phyloP scores from a whole-genome alignment of 257 asterid species.

The Gentiana macrophylla region DNA sequence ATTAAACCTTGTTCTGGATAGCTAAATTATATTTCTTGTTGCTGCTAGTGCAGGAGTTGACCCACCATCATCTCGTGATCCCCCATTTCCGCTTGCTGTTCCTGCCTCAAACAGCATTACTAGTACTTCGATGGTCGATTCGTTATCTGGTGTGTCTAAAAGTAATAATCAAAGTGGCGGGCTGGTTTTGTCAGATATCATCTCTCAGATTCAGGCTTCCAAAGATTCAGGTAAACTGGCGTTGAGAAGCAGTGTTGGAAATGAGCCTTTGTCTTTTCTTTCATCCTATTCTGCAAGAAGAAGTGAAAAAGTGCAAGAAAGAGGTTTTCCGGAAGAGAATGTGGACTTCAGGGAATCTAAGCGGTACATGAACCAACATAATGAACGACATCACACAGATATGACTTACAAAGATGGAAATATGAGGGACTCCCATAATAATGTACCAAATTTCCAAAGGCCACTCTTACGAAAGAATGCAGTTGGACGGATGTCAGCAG shows the following conservation, averaged over 20 bases:
- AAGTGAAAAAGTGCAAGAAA: slow-evolving; percentile 64
- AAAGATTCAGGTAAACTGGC: slow-evolving; percentile 71
- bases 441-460: slow-evolving; percentile 88
- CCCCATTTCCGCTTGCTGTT: slow-evolving; percentile 94
- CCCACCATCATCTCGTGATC: slow-evolving; percentile 99
- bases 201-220: slow-evolving; percentile 90
- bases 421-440: slow-evolving; percentile 55
- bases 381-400: slow-evolving; percentile 58
- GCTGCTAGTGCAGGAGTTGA: slow-evolving; percentile 99
- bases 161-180: slow-evolving; percentile 79
- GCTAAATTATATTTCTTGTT: slow-evolving; percentile 42
- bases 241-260: slow-evolving; percentile 45
- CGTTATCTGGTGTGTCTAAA: slow-evolving; percentile 50
- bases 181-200: slow-evolving; percentile 78
- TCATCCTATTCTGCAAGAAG: slow-evolving; percentile 69
- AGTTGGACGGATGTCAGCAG: slow-evolving; percentile 74
- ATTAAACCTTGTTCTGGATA: slow-evolving; percentile 24
- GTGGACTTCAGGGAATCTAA: slow-evolving; percentile 64
- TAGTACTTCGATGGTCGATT: slow-evolving; percentile 43
- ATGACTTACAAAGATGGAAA: slow-evolving; percentile 56
- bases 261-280: slow-evolving; percentile 41
- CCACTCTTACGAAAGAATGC: slow-evolving; percentile 83
- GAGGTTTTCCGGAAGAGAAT: slow-evolving; percentile 60
- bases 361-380: slow-evolving; percentile 46
- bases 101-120: slow-evolving; percentile 78